A percentile compares a stretch with the other conserved stretches of the same genome.
Evolutionary conservation across 257 asterid genomes (phyloP).

Genomic region (Osmanthus fragrans): DNA sequence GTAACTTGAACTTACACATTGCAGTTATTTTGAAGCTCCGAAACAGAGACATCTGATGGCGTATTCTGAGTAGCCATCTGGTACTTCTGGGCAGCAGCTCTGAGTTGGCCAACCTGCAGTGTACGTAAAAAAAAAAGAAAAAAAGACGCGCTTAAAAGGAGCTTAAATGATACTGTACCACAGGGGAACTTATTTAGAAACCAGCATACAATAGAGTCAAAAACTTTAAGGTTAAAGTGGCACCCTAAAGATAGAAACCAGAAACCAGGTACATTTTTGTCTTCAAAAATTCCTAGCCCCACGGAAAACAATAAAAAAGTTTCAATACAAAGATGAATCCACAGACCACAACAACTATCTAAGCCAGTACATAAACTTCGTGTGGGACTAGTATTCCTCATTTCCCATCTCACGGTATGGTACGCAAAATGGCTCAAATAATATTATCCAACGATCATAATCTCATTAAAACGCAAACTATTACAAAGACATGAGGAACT

Average conservation of each 20-base stretch:
- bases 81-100: slow-evolving; percentile 24
- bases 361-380: background rate
- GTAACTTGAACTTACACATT: slow-evolving; percentile 22
- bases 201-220: background rate
- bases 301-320: background rate
- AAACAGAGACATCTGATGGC: background rate
- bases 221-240: background rate
- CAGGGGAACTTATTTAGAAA: background rate
- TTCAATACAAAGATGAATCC: background rate
- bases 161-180: background rate
- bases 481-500: background rate
- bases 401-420: too few species aligned
- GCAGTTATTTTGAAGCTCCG: slow-evolving; percentile 7
- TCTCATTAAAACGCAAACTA: too few species aligned
- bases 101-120: slow-evolving; percentile 25
- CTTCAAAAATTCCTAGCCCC: background rate
- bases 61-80: slow-evolving; percentile 12
- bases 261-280: background rate
- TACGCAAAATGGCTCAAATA: too few species aligned
- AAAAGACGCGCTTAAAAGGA: background rate
- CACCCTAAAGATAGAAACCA: background rate
- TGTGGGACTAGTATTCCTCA: too few species aligned
- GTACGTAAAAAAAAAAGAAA: background rate
- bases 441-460: too few species aligned
- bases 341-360: background rate